These are phyloP conservation scores for Metschnikowia arizonensis DNA, from an alignment of 805 yeast species.

Conservation along the genomic window DNA sequence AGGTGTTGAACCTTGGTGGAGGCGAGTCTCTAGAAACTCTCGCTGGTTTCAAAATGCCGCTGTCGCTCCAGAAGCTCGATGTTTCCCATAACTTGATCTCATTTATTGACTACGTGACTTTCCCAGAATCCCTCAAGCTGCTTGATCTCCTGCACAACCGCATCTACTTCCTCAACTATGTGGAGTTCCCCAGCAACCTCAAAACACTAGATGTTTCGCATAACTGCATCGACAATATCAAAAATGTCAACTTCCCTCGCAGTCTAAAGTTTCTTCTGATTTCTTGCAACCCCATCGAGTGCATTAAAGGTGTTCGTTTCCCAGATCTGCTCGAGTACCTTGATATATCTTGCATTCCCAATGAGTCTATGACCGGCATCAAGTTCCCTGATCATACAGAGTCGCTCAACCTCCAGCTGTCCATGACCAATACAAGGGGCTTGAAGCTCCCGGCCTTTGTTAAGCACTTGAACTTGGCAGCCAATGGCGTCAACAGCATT, in stretches of 20 bases:
- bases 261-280: slow-evolving; percentile 28
- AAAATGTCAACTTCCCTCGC: slow-evolving; percentile 37
- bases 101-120: slow-evolving; percentile 33
- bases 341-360: slow-evolving; percentile 41
- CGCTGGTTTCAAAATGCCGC: slow-evolving; percentile 38
- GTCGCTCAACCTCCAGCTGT: slow-evolving; percentile 37
- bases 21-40: slow-evolving; percentile 37
- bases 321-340: slow-evolving; percentile 35
- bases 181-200: slow-evolving; percentile 33
- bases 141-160: slow-evolving; percentile 36
- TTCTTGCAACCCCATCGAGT: slow-evolving; percentile 40
- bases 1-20: slow-evolving; percentile 38
- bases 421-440: slow-evolving; percentile 44
- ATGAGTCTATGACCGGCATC: slow-evolving; percentile 45
- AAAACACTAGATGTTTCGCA: slow-evolving; percentile 33
- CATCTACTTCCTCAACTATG: slow-evolving; percentile 37
- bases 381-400: slow-evolving; percentile 40
- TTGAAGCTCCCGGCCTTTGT: slow-evolving; percentile 35
- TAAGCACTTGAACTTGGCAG: slow-evolving; percentile 30
- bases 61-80: slow-evolving; percentile 25
- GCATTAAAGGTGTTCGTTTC: slow-evolving; percentile 37
- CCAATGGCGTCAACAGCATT: slow-evolving; percentile 42
- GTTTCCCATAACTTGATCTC: slow-evolving; percentile 34
- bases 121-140: slow-evolving; percentile 31
- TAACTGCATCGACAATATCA: slow-evolving; percentile 36